These are phyloP conservation scores for Trichoderma sp. DNA, from an alignment of 2,329 filamentous ascomycete species.

Conservation along the genomic window DNA sequence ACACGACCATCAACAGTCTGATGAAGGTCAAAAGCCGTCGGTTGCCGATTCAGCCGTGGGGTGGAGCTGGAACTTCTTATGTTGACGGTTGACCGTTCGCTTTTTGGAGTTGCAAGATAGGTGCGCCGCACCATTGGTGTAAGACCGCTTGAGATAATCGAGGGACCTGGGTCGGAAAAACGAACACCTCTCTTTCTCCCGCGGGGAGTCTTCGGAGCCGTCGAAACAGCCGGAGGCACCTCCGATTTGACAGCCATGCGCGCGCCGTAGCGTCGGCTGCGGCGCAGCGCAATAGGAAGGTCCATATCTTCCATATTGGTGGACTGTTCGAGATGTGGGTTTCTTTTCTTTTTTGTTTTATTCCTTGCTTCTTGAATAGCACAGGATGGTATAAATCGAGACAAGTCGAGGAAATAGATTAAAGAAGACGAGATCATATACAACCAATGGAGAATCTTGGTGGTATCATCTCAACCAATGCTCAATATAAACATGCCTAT, in stretches of 20 bases:
- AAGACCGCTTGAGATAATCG: conserved; percentile 47
- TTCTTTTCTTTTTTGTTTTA: not conserved
- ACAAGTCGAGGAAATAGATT: not conserved
- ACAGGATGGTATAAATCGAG: too few species aligned
- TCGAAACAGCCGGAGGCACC: conserved; percentile 14
- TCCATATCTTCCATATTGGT: conserved; percentile 39
- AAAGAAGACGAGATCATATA: not conserved
- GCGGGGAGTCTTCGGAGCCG: conserved; percentile 31
- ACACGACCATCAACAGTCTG: conserved; percentile 56
- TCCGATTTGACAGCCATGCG: conserved; percentile 29
- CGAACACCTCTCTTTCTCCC: conserved; percentile 49
- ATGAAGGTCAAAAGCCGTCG: conserved; percentile 39
- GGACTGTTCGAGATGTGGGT: not conserved
- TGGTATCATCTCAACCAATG: not conserved
- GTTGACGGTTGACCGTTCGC: conserved; percentile 47
- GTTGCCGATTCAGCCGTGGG: conserved; percentile 33
- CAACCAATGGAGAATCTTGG: not conserved
- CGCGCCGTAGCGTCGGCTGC: conserved; percentile 46
- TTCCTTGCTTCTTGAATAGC: not conserved
- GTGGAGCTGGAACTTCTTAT: conserved; percentile 19
- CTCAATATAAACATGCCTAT: not conserved
- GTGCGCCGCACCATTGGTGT: conserved; percentile 58
- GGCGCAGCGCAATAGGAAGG: conserved; percentile 54
- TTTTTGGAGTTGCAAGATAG: conserved; percentile 39
- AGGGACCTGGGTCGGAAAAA: conserved; percentile 56